Base-by-base conservation (phyloP, 192 early-diverging fungal genomes). In the Thamnidium elegans region DNA sequence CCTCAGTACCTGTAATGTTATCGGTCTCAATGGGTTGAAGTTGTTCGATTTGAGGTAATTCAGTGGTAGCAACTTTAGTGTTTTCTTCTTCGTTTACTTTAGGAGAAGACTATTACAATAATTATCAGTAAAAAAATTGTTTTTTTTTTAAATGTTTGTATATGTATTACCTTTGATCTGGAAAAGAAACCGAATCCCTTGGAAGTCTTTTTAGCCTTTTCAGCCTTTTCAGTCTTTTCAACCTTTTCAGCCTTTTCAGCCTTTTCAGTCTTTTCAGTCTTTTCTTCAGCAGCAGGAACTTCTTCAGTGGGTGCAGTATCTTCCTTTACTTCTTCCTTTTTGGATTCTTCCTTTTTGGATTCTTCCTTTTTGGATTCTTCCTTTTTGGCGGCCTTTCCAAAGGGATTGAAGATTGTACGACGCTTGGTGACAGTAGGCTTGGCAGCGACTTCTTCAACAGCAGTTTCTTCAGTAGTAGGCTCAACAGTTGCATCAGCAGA, bases 401-500 rank as follows among this genome's bases (percentile, higher is more conserved):
- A 63, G 26, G 61, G 61, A n/a, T 63, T 63, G 50, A 63, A 63
- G 47, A 63, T 48, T 9, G 48, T 63, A 14, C 47, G 30, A 45
- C 61, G 42, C 17, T 63, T 63, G 7, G 61, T 50, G 11, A 50
- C 50, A 43, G 50, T 44, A 10, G 63, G 8, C 23, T 44, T 59
- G 55, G 46, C 58, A 68, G 11, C 62, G 68, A 44, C 70, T 68
- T 36, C 23, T 15, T 52, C 51, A 15, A 50, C 31, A 50, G 23
- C n/a, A 23, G 8, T 44, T 60, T 19, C 70, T 39, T 10, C 70
- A 61, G 11, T 54, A 34, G 39, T 63, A 67, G 26, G 31, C 58
- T 66, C 21, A 31, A 31, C 32, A 6, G 13, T n/a, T 58, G 65
- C 26, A 48, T 69, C 58, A 70, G 68, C 50, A 51, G 71, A 2